Evolutionary conservation across 2,329 filamentous ascomycete genomes (phyloP), one percentile per base, ranked within the genome.

Genomic region (Hypocreales sp.): DNA sequence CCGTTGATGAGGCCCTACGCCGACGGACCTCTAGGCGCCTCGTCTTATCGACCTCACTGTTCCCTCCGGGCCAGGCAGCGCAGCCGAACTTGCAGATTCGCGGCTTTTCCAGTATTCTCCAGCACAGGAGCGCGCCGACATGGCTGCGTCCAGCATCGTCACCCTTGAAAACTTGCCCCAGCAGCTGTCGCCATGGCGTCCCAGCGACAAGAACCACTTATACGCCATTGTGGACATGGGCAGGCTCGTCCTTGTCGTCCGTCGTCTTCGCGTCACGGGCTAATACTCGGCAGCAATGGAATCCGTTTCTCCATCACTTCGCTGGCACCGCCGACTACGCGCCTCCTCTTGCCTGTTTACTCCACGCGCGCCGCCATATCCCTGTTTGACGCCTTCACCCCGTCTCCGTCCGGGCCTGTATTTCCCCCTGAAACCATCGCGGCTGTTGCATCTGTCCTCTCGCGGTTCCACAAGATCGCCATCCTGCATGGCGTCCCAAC

Each of bases 301-400:
- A 87, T 93, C 42, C 81, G 86, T 30, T 92, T 92, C 60, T 87
- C 82, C 24, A 82, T 93, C 42, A 81, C 83, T 7, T 74, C 83
- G 38, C 64, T 92, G n/a, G 67, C 73, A 4, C 74, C 78, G 14
- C 69, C 72, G 4, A 69, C 61, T 21, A 64, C 79, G 15, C 77
- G 84, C 15, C 70, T 84, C 15, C 64, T 93, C 22, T 73, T 67
- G 12, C 86, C 79, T 15, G 42, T 93, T 30, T 92, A 82, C 52
- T 72, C 79, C 40, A 72, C 83, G 40, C 75, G 86, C 5, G 77
- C 73, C 8, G 68, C 65, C 14, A 90, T 94, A 31, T 93, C 84
- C 2, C 66, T 94, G 8, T 92, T 90, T 53, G 83, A 93, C 45
- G 82, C 82, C 1, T 54, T 75, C 52, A 81, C 58, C 61, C 60